Evolutionary conservation across 2,329 filamentous ascomycete species (phyloP), one percentile per base, ranked within the genome.

Genomic region (Chaetomium sp.): DNA sequence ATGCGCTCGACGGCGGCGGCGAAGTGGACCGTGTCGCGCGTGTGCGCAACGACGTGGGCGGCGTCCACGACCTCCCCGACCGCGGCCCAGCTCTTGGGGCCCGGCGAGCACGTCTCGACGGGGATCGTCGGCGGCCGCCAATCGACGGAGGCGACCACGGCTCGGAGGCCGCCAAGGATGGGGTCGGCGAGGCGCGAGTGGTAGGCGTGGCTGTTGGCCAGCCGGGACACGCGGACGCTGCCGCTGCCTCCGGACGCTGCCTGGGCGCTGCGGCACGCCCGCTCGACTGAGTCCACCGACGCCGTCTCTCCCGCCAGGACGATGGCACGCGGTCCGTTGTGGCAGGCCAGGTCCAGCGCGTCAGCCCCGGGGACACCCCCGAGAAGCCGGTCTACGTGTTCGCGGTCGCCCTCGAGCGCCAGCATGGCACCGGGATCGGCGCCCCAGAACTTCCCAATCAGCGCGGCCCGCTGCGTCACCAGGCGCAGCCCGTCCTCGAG

Each of bases 261-360:
- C 38, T 21, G n/a, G n/a, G n/a, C 8, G 13, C 13, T 16, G 4
- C 35, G 35, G 13, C 12, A 16, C 12, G 35, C 35, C 35, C 6
- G 12, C 35, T n/a, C 42, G 9, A 33, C 25, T 4, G 27, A 2
- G 7, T 54, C 50, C 23, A 31, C 50, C 8, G 50, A 8, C 27
- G 51, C 27, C 29, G 51, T 54, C 13, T 27, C 25, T 4, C 50
- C 50, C 23, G 50, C 50, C 2, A 54, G 4, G 1, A 54, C 50
- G 4, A 31, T 8, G 19, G 12, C n/a, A 2, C 25, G 10, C 23
- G 25, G 25, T 9, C 23, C 50, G 57, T 82, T 83, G 69, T 74
- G 81, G 68, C 82, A 85, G 0, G 83, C 82, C 42, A 85, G 79
- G 8, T 54, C 50, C 23, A 54, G 25, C 25, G 3, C 23, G 23